Conservation (phyloP, 2,329 filamentous ascomycete genomes). For the Fusarium multiceps region DNA sequence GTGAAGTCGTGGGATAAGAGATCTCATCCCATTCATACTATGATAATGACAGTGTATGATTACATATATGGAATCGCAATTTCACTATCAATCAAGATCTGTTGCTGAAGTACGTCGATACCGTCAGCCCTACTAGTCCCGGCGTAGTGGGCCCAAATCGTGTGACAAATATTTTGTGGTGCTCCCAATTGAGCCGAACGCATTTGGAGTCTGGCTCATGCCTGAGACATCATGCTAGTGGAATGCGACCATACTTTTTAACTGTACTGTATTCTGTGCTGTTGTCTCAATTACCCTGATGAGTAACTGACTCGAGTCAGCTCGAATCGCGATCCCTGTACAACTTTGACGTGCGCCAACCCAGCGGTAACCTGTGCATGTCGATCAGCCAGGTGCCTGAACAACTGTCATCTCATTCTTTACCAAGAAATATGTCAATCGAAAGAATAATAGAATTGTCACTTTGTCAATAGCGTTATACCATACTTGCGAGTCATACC, state of each 20-base stretch:
- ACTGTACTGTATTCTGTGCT: neutral
- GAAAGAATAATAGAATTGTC: neutral
- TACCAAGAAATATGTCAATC: neutral
- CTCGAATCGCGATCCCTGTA: neutral
- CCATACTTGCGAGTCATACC: neutral
- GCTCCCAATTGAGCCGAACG: too few species aligned
- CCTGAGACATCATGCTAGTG: too few species aligned
- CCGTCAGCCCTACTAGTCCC: neutral
- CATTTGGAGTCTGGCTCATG: too few species aligned
- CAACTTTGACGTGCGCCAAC: neutral
- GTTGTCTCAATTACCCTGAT: neutral
- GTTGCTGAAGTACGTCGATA: neutral
- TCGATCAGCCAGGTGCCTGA: neutral
- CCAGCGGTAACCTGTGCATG: neutral
- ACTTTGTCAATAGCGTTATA: neutral
- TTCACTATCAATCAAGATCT: neutral
- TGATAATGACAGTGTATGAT: neutral
- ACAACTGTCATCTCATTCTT: neutral
- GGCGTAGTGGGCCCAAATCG: too few species aligned
- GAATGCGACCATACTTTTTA: too few species aligned
- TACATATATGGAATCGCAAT: neutral
- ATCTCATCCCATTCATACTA: neutral
- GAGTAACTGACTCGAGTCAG: neutral
- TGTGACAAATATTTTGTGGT: neutral
- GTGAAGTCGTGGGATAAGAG: too few species aligned